Base-by-base conservation (phyloP, 768 basidiomycete genomes). In the Serendipita sp. region DNA sequence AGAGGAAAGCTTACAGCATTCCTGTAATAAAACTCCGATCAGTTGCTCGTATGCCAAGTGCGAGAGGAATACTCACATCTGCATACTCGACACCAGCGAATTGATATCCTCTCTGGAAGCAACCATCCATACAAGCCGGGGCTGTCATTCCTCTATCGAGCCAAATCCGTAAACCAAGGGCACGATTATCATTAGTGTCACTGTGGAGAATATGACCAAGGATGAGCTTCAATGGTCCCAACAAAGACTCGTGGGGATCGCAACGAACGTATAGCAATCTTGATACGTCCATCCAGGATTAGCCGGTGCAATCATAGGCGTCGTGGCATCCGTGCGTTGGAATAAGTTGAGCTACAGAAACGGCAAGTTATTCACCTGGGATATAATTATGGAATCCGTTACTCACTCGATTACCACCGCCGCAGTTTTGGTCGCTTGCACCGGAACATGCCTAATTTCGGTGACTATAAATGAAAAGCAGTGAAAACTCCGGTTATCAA, bases 71-170 rank as follows among this genome's bases (percentile, higher is more conserved):
- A 41, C 38, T 41, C 38, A 41, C 77, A 38, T 72, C 73, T 1
- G 78, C 73, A 51, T 77, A 76, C 67, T 82, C 80, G 53, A 79
- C 64, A 18, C 81, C 81, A 0, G 80, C 79, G 44, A 74, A 69
- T 3, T 70, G 38, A 69, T 77, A 80, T 16, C 71, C 73, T 4
- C 77, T 74, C 35, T 74, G 75, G 51, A 76, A 72, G 67, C 81
- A 82, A 0, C 79, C 78, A 15, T 77, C 70, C 2, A 77, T 79
- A 68, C 81, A 83, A 1, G 78, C 78, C 69, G 78, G 78, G 11
- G 78, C 76, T 3, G 79, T 79, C 28, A 80, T 78, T 3, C 77
- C 76, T 4, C 74, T 73, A 0, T 78, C 76, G 38, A 81, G 75
- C 34, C 18, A 66, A 46, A n/a, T 10, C 10, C 56, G 56, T 10